Conservation (phyloP, 768 basidiomycete species). For the Chalciporus pseudorubinellus region DNA sequence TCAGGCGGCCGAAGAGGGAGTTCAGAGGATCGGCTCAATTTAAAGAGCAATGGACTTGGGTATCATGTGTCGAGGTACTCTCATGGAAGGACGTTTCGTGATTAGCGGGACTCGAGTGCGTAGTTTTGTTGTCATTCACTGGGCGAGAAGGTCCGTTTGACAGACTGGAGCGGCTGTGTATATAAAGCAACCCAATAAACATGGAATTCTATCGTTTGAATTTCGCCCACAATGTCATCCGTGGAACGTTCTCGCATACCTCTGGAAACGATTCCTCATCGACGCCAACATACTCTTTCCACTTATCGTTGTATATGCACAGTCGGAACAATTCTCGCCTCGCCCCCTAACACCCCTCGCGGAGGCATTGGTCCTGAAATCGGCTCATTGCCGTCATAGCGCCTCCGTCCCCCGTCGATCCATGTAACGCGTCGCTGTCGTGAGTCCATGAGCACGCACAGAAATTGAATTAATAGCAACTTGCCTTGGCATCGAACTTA, state of each 20-base stretch:
- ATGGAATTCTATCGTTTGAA: too few relatives aligned
- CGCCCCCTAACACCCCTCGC: constrained; percentile 23
- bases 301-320: constrained; percentile 14
- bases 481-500: constrained; percentile 17
- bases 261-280: too few relatives aligned
- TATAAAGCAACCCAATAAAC: too few relatives aligned
- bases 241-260: too few relatives aligned
- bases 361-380: constrained; percentile 24
- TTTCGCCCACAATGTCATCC: too few relatives aligned
- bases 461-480: not conserved
- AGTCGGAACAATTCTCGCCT: constrained; percentile 24
- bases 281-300: not conserved
- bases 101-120: not conserved
- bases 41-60: constrained; percentile 40
- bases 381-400: not conserved
- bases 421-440: constrained; percentile 14
- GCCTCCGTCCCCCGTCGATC: constrained; percentile 6
- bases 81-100: constrained; percentile 26
- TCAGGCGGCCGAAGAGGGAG: constrained; percentile 19
- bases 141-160: too few relatives aligned
- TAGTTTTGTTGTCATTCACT: too few relatives aligned
- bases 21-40: constrained; percentile 23
- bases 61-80: constrained; percentile 52
- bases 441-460: not conserved
- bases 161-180: too few relatives aligned